Evolutionary conservation across 176 grass and related monocot species (phyloP), one percentile per base, ranked within the genome.

Genomic region (Panicum miliaceum): DNA sequence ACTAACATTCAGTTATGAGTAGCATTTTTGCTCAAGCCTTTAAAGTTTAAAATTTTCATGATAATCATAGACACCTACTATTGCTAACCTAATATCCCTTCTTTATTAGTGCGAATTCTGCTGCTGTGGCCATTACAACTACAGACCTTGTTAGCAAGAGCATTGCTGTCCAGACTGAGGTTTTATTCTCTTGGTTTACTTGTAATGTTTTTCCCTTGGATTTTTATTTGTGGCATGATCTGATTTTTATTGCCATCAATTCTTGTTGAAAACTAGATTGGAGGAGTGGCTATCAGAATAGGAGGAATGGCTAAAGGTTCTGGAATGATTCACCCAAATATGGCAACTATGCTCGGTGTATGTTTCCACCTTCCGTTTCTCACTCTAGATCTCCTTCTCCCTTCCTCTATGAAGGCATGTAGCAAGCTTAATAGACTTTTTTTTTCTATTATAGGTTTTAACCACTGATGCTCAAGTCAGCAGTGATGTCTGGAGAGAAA

Each of bases 231-330:
- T 75, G 60, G 20, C 3, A 35, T 73, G 63, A 51, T 59, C 48
- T 82, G 58, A 15, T 59, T 8, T 87, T 80, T 75, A 26, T 60
- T 64, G 38, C 53, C 5, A 47, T 47, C 76, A 71, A 58, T 60
- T 76, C 36, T 56, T 88, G 54, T 86, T 86, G 43, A 80, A 85
- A 76, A 77, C 35, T 93, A 98, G 96, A 87, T 98, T 80, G 87
- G 93, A 87, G 96, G 96, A 87, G 79, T 95, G 66, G 76, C 93
- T 85, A 81, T 98, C 64, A 98, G 81, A 77, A 86, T 98, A 77
- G 96, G 96, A 75, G 96, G 96, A 85, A 98, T 98, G 89, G 93
- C 96, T 57, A 98, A 98, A 90, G 96, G 96, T 89, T 98, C 96
- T 37, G 96, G 96, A 77, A 98, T 98, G 96, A 98, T 98, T 79